Evolutionary conservation across 805 yeast species (phyloP), one percentile per base, ranked within the genome.

Genomic region (Ogataea salicorniae): DNA sequence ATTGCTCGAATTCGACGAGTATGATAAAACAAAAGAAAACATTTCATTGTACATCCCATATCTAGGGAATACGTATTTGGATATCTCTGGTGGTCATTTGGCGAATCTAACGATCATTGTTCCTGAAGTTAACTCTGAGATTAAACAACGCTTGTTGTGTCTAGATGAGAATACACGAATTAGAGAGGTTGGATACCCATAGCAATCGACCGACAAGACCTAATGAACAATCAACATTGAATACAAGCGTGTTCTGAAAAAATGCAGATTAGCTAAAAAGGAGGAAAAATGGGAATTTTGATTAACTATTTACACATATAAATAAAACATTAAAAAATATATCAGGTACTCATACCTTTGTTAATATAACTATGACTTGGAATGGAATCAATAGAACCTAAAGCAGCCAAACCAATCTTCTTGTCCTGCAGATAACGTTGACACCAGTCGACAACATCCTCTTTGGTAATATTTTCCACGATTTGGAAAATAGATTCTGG

Each of bases 321-420:
- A 14, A 34, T 13, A 18, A 33, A 33, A 34, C 4, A 7, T 7
- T 22, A 33, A 14, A 9, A 16, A 18, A 8, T 18, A 8, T 18
- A 31, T 37, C 38, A 55, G 16, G 41, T 40, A 2, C 41, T 37
- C 60, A 59, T 52, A 6, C 75, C 76, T 33, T 58, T 56, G 37
- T 64, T 62, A 50, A 91, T 76, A 41, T 85, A 79, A 39, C 70
- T 61, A 62, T 84, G 82, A 23, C 83, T 73, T 26, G 96, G 94
- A 49, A 91, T 76, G 6, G 84, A 75, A 45, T 72, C 71, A 43
- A 86, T 82, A 54, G 88, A 84, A 36, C 99, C 99, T 43, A 91
- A 70, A 3, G 96, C 96, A n/a, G 96, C 94, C 49, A 92, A 71
- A 26, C 97, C 94, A 35, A 91, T 73, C 29, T 94, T 96, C 64